A percentile compares a stretch with the other conserved stretches of the same genome.
These are phyloP conservation scores for Thinopyrum elongatum DNA, from an alignment of 176 grass and related monocot species.

Conservation along the genomic window DNA sequence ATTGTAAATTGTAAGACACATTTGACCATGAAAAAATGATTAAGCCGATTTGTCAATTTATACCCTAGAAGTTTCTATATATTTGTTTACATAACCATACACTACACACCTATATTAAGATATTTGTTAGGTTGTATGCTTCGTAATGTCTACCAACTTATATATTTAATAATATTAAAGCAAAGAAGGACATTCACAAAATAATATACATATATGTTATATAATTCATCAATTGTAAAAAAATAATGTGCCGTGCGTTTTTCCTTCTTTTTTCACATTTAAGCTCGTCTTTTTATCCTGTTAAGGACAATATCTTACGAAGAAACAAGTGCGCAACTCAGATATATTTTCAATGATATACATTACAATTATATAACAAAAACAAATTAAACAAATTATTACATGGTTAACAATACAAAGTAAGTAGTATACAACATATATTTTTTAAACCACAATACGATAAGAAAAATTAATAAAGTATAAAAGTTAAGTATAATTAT, in stretches of 20 bases:
- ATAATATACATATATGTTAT: background rate
- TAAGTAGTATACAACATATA: background rate
- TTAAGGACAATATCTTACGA: background rate
- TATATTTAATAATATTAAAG: background rate
- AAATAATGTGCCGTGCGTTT: background rate
- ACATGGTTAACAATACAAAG: background rate
- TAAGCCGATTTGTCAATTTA: background rate
- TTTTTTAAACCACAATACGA: background rate
- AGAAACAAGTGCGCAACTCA: background rate
- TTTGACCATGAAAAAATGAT: background rate
- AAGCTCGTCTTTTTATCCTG: background rate
- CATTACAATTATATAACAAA: background rate
- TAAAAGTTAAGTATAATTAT: background rate
- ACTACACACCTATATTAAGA: background rate
- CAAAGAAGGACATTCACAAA: background rate
- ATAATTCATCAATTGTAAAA: background rate
- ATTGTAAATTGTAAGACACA: background rate
- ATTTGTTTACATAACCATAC: background rate
- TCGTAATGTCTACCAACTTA: background rate
- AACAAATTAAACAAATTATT: background rate
- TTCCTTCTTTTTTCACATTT: background rate
- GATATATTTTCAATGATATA: background rate
- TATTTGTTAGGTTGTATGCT: background rate
- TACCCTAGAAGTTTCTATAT: background rate
- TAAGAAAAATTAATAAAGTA: background rate